phyloP scores from a whole-genome alignment of 306 rosid species.

The Vigna mungo region DNA sequence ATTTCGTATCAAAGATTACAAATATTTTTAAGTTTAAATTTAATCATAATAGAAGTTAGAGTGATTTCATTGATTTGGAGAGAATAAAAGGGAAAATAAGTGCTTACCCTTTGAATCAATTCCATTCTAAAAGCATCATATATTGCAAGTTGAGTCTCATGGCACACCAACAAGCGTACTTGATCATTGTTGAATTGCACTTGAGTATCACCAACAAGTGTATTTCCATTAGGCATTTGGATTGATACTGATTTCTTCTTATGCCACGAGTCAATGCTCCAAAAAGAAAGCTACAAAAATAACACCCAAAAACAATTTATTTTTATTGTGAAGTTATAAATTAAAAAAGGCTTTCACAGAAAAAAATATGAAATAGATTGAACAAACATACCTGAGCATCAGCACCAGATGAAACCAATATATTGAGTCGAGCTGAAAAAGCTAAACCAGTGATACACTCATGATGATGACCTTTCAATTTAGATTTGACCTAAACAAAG shows the following conservation, averaged over 20 bases:
- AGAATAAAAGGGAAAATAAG: not conserved
- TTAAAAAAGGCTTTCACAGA: no score
- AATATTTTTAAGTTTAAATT: no score
- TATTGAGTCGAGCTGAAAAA: constrained; percentile 2
- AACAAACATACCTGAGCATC: constrained; percentile 6
- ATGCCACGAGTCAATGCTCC: constrained; percentile 69
- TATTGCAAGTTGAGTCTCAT: constrained; percentile 64
- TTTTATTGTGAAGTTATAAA: no score
- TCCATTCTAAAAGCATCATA: constrained; percentile 68
- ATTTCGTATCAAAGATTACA: no score
- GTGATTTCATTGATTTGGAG: not conserved
- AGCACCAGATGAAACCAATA: constrained; percentile 1
- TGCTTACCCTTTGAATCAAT: constrained; percentile 57
- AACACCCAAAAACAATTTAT: no score
- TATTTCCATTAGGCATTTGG: constrained; percentile 55
- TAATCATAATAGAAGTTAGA: not conserved
- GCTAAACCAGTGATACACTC: not conserved
- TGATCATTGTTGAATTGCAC: constrained; percentile 64
- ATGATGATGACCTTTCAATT: not conserved
- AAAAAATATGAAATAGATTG: no score
- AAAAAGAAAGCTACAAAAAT: constrained; percentile 50
- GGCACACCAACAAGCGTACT: constrained; percentile 59
- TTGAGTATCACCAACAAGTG: constrained; percentile 44
- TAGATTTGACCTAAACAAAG: constrained; percentile 1
- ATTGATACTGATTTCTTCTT: constrained; percentile 57